phyloP scores from a whole-genome alignment of 2,329 filamentous ascomycete species.

The Didymellaceae sp. region DNA sequence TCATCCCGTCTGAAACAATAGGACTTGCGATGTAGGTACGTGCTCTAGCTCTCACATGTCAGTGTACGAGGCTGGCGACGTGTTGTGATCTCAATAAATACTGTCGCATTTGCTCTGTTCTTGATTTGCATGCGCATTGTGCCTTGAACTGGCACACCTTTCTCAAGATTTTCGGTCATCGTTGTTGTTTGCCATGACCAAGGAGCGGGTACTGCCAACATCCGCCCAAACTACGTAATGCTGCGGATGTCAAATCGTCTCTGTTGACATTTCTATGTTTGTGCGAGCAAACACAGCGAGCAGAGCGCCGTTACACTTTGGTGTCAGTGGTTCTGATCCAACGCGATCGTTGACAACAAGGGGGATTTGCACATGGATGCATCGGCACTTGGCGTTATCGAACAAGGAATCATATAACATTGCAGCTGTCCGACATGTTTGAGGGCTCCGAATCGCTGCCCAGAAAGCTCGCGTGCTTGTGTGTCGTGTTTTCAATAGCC shows the following conservation, averaged over 20 bases:
- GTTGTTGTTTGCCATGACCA: neutral
- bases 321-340: no score
- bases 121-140: no score
- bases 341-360: neutral
- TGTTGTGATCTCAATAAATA: no score
- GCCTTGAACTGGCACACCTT: no score
- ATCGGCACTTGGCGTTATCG: neutral
- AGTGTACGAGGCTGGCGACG: neutral
- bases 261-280: no score
- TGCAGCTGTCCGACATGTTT: neutral
- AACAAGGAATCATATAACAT: neutral
- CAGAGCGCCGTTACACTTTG: no score
- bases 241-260: neutral
- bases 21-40: slow-evolving; percentile 4
- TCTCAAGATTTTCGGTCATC: no score
- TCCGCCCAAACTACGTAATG: neutral
- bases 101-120: no score
- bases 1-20: no score
- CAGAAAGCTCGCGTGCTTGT: slow-evolving; percentile 13
- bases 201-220: no score
- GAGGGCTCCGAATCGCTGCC: slow-evolving; percentile 7
- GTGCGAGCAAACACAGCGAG: no score
- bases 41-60: slow-evolving; percentile 1
- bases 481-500: neutral
- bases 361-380: slow-evolving; percentile 13